Evolutionary conservation across 2,329 filamentous ascomycete genomes (phyloP), one percentile per base, ranked within the genome.

Genomic region (Incumbomyces delicatus): DNA sequence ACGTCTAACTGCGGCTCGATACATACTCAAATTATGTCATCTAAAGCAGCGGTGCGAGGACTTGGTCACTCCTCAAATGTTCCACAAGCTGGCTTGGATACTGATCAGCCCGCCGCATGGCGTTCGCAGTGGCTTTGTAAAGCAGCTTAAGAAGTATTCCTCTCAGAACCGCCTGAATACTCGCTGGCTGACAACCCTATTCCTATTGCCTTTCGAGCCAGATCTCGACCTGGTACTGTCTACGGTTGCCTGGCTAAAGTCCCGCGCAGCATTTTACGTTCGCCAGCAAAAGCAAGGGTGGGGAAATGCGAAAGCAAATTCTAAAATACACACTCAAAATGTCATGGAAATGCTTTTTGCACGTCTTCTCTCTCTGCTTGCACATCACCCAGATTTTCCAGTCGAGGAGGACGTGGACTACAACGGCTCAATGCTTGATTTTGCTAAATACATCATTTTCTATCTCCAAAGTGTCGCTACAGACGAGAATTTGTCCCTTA

Each of bases 121-220:
- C 53, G 87, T 96, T 22, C 83, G 92, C 30, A 77, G 75, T 39
- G 78, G 77, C 1, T 96, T 98, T 58, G 75, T 92, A 44, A 80
- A 81, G 58, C 88, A 89, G 57, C 71, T 98, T 34, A 92, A 94
- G 66, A 95, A 94, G 66, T 90, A 94, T 59, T 77, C 96, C 3
- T 84, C 85, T 8, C 78, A 83, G 44, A 77, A 76, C 46, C 80
- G 75, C 55, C 73, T 94, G 2, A 75, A 79, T 1, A 70, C 75
- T 11, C 81, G 90, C 8, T 98, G 94, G 73, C 92, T 94, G 63
- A 85, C 87, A 0, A 82, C 95, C 34, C 74, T 94, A 5, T 96
- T 95, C 68, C 70, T 96, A 36, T 83, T 88, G 29, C 90, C 92
- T 1, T 95, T 92, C 61, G 92, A 98, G 66, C 92, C 90, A 0